A percentile compares a stretch with the other conserved stretches of the same genome.
Conservation (phyloP, 768 basidiomycete genomes). For the Mycena alexandri region DNA sequence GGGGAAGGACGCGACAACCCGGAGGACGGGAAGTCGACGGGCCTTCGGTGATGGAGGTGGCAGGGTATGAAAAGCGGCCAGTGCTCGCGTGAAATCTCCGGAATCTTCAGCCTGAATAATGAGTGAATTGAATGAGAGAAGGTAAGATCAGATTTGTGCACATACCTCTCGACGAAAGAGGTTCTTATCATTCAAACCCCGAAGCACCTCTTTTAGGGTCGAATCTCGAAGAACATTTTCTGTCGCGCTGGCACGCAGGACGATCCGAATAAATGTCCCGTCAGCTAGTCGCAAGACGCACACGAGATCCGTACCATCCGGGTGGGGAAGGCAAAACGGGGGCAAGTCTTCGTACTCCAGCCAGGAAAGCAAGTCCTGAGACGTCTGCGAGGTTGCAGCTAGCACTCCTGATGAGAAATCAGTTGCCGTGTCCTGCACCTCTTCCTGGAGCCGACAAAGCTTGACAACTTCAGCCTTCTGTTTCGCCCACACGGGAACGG, state of each 20-base stretch:
- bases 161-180: conserved; percentile 7
- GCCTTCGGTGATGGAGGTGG: neutral
- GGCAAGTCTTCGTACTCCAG: neutral
- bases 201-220: neutral
- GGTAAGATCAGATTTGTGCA: neutral
- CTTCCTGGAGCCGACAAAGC: neutral
- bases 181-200: neutral
- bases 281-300: neutral
- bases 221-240: neutral
- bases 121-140: no score
- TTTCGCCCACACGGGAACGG: conserved; percentile 10
- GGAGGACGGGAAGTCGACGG: neutral
- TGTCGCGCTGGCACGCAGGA: neutral
- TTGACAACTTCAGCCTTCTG: conserved; percentile 5
- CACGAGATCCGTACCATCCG: neutral
- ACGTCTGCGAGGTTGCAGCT: neutral
- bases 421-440: no score
- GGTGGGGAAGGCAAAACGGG: conserved; percentile 1
- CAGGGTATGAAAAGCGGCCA: neutral
- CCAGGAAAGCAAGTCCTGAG: neutral
- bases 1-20: conserved; percentile 12
- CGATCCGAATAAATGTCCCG: neutral
- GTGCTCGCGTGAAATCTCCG: no score
- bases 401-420: neutral
- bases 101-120: neutral